Evolutionary conservation across 2,329 filamentous ascomycete genomes (phyloP).

Genomic region (Harringtonia aguacate): DNA sequence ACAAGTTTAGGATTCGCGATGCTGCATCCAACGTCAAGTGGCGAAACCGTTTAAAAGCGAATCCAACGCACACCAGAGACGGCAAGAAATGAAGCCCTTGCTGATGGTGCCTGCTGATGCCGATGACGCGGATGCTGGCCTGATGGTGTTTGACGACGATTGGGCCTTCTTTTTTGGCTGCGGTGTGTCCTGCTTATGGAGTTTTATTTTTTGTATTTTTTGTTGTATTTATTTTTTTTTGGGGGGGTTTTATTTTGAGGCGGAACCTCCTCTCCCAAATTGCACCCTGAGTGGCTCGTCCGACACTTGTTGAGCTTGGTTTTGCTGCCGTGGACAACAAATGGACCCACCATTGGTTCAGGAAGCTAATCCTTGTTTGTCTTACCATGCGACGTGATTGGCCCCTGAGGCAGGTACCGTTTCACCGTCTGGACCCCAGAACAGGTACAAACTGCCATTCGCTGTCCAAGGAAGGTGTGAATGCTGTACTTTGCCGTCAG

Average conservation of each 20-base stretch:
- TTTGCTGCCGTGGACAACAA: slow-evolving; percentile 3
- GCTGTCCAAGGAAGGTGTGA: neutral
- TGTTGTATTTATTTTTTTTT: slow-evolving; percentile 5
- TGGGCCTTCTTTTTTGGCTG: neutral
- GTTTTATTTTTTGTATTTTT: slow-evolving; percentile 4
- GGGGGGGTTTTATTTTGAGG: slow-evolving; percentile 7
- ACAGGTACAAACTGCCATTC: neutral
- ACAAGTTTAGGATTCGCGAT: too few species aligned
- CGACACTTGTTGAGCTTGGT: neutral
- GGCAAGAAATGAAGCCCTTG: too few species aligned
- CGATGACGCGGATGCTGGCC: too few species aligned
- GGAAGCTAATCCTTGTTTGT: slow-evolving; percentile 7
- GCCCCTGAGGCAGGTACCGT: slow-evolving; percentile 1
- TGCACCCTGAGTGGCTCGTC: neutral
- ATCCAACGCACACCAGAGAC: too few species aligned
- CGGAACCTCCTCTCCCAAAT: slow-evolving; percentile 1
- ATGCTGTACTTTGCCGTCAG: neutral
- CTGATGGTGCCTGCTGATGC: too few species aligned
- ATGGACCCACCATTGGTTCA: neutral
- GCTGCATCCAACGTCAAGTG: too few species aligned
- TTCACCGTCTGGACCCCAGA: neutral
- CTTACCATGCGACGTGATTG: slow-evolving; percentile 2
- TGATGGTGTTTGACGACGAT: too few species aligned
- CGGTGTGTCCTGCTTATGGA: slow-evolving; percentile 1
- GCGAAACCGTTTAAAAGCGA: too few species aligned